Conservation (phyloP, 345 rosid genomes). For the Hypericum androsaemum region DNA sequence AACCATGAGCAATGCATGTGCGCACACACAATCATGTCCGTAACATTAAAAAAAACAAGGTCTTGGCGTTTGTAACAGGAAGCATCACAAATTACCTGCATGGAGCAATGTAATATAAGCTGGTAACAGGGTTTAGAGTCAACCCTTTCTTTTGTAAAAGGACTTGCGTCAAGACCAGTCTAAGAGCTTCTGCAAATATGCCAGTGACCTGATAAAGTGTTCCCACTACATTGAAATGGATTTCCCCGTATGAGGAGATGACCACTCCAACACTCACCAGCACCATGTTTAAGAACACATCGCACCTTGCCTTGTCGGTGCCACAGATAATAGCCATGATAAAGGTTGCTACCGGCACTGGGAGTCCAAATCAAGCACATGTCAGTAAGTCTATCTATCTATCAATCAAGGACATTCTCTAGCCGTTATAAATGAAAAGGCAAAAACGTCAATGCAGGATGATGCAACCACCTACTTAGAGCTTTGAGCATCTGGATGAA, state of each 20-base stretch:
- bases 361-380: conserved; percentile 21
- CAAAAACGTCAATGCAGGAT: too few relatives aligned
- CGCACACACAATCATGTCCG: too few relatives aligned
- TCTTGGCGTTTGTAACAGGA: too few relatives aligned
- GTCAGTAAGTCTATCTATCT: conserved; percentile 2
- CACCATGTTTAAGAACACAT: conserved; percentile 85
- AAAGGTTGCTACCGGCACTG: conserved; percentile 98
- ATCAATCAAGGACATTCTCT: too few relatives aligned
- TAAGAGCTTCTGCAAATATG: conserved; percentile 93
- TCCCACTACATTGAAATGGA: conserved; percentile 84
- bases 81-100: conserved; percentile 60
- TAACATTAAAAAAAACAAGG: too few relatives aligned
- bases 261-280: conserved; percentile 94
- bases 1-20: too few relatives aligned
- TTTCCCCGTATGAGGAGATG: conserved; percentile 90
- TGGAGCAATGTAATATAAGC: conserved; percentile 94
- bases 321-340: conserved; percentile 80
- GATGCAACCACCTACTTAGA: conserved; percentile 37
- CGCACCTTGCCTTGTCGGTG: conserved; percentile 87
- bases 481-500: conserved; percentile 99
- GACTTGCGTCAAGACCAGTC: conserved; percentile 93
- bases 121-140: conserved; percentile 81
- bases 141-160: conserved; percentile 91
- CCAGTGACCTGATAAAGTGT: conserved; percentile 92
- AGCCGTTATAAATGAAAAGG: too few relatives aligned